Percentiles rank a stretch among this genome's conserved stretches.
phyloP scores from a whole-genome alignment of 2,329 filamentous ascomycete genomes.

The Xylaria sp. region DNA sequence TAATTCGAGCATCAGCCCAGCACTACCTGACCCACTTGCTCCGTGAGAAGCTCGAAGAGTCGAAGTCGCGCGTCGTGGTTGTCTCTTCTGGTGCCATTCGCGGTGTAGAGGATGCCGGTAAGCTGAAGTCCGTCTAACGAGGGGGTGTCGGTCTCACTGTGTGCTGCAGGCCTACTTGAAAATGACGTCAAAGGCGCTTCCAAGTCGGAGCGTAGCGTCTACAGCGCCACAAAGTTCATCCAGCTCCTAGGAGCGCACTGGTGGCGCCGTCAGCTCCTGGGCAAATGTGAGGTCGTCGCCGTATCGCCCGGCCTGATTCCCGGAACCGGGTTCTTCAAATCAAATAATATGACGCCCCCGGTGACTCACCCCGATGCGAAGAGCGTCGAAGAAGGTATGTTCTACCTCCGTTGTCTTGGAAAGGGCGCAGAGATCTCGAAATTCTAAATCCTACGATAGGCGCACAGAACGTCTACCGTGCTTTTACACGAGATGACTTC shows the following conservation, averaged over 20 bases:
- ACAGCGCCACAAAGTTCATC: slow-evolving; percentile 52
- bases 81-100: slow-evolving; percentile 55
- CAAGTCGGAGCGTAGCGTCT: slow-evolving; percentile 39
- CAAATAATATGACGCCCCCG: slow-evolving; percentile 33
- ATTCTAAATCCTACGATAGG: slow-evolving; percentile 37
- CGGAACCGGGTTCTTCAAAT: slow-evolving; percentile 45
- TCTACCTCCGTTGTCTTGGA: not conserved
- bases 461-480: slow-evolving; percentile 48
- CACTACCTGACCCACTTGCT: slow-evolving; percentile 56
- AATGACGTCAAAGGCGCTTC: slow-evolving; percentile 40
- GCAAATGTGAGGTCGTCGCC: slow-evolving; percentile 50
- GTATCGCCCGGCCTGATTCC: slow-evolving; percentile 58
- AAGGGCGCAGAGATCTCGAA: too few species aligned
- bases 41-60: slow-evolving; percentile 50
- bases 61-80: slow-evolving; percentile 50
- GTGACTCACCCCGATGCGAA: slow-evolving; percentile 51
- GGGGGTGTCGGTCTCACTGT: not conserved
- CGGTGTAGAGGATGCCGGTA: slow-evolving; percentile 43
- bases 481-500: slow-evolving; percentile 49
- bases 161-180: slow-evolving; percentile 27
- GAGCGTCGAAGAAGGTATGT: slow-evolving; percentile 48
- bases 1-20: slow-evolving; percentile 45
- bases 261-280: slow-evolving; percentile 57
- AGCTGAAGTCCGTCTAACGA: slow-evolving; percentile 6
- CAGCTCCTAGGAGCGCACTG: slow-evolving; percentile 56